phyloP scores from a whole-genome alignment of 345 rosid species.

The Brassica cretica region DNA sequence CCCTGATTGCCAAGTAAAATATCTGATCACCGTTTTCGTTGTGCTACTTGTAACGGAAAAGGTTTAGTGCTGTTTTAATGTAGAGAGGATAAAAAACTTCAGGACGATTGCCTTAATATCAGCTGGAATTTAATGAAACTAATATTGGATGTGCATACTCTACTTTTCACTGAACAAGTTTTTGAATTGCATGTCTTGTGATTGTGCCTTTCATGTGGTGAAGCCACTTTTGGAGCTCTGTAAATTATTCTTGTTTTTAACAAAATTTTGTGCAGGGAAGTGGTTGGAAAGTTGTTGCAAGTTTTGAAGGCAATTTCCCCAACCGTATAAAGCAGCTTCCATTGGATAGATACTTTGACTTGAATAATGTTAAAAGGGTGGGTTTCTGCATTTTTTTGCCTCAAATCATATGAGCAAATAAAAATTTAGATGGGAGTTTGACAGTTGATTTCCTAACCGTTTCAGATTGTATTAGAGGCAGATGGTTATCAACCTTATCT shows the following conservation, averaged over 20 bases:
- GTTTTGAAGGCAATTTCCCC: constrained; percentile 97
- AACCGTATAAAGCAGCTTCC: constrained; percentile 95
- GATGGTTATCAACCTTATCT: constrained; percentile 99
- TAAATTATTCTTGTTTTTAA: neutral
- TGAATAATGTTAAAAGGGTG: constrained; percentile 94
- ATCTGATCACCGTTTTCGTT: neutral
- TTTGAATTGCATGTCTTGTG: neutral
- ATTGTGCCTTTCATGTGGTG: constrained; percentile 13
- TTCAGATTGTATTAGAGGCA: constrained; percentile 68
- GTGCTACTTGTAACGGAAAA: neutral
- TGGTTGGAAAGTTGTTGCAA: constrained; percentile 98
- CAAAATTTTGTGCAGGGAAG: constrained; percentile 60
- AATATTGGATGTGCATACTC: neutral
- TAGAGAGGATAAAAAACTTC: constrained; percentile 4
- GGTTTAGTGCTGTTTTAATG: neutral
- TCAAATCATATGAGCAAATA: neutral
- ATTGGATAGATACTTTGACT: constrained; percentile 90
- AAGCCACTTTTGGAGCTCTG: constrained; percentile 9
- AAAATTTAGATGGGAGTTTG: constrained; percentile 24
- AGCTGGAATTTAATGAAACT: neutral
- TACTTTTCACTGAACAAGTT: neutral
- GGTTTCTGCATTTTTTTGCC: constrained; percentile 29
- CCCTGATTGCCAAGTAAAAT: neutral
- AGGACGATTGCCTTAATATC: neutral
- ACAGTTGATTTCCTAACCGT: neutral